phyloP scores from a whole-genome alignment of 106 monocot species.

The Phalaenopsis equestris region DNA sequence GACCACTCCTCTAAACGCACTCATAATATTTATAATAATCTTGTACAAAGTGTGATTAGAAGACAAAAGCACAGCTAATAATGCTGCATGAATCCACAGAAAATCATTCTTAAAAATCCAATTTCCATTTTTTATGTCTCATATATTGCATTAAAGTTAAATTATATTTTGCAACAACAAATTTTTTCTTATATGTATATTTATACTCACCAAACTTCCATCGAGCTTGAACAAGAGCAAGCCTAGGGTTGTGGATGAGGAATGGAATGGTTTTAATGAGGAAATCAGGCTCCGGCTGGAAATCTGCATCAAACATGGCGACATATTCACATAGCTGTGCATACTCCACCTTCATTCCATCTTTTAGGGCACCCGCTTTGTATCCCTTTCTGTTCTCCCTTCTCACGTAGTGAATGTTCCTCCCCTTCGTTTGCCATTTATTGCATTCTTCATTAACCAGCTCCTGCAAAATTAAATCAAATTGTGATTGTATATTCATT shows the following conservation, averaged over 20 bases:
- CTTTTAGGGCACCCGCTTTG: slow-evolving; percentile 47
- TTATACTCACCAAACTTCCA: slow-evolving; percentile 51
- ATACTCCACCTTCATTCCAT: slow-evolving; percentile 39
- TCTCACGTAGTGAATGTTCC: slow-evolving; percentile 32
- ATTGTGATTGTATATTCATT: no score
- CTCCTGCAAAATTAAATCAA: slow-evolving; percentile 14
- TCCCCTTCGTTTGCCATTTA: slow-evolving; percentile 27
- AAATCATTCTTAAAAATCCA: no score
- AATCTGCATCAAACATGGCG: slow-evolving; percentile 58
- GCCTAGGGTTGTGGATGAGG: slow-evolving; percentile 31
- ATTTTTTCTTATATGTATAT: no score
- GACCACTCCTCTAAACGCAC: no score
- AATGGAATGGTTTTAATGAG: slow-evolving; percentile 34
- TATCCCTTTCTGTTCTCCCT: slow-evolving; percentile 46
- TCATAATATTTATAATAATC: no score
- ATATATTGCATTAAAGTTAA: no score
- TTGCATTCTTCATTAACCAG: slow-evolving; percentile 27
- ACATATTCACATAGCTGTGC: slow-evolving; percentile 35
- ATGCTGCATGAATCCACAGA: no score
- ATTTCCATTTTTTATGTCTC: no score
- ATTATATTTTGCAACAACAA: no score
- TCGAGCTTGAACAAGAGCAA: slow-evolving; percentile 52
- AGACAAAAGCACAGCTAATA: no score
- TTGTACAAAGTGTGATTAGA: no score
- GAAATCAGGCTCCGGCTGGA: slow-evolving; percentile 45